These are phyloP conservation scores for Crithidia fasciculata DNA, from an alignment of 208 protist genomes.

Conservation along the genomic window DNA sequence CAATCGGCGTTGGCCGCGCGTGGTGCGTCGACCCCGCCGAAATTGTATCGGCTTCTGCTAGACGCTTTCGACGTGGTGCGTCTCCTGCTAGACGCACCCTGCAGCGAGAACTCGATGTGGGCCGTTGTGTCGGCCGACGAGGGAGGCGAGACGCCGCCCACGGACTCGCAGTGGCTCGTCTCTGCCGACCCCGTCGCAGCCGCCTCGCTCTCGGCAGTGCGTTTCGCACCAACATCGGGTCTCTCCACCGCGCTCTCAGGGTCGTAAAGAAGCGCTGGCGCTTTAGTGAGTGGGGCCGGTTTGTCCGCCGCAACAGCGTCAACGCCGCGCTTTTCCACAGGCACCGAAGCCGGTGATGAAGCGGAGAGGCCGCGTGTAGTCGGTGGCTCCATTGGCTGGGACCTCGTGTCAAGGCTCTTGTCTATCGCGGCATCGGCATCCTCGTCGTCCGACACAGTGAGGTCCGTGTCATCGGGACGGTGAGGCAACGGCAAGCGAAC, in stretches of 20 bases:
- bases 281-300: not conserved
- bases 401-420: constrained; percentile 12
- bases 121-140: constrained; percentile 28
- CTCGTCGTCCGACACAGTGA: constrained; percentile 10
- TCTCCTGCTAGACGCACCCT: not conserved
- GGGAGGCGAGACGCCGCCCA: constrained; percentile 12
- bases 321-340: not conserved
- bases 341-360: not conserved
- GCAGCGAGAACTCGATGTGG: constrained; percentile 7
- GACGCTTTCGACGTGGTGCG: not conserved
- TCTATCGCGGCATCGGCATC: not conserved
- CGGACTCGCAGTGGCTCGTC: constrained; percentile 8
- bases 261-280: constrained; percentile 9
- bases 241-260: not conserved
- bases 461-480: constrained; percentile 2
- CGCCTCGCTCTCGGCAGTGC: not conserved
- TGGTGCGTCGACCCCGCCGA: not conserved
- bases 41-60: not conserved
- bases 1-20: too few relatives aligned
- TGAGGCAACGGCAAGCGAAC: constrained; percentile 15
- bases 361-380: constrained; percentile 1
- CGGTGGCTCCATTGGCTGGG: constrained; percentile 8
- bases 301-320: not conserved
- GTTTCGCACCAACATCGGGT: not conserved
- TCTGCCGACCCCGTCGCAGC: not conserved